Conservation (phyloP, 2,329 filamentous ascomycete genomes). For the Phymatotrichopsis omnivora region DNA sequence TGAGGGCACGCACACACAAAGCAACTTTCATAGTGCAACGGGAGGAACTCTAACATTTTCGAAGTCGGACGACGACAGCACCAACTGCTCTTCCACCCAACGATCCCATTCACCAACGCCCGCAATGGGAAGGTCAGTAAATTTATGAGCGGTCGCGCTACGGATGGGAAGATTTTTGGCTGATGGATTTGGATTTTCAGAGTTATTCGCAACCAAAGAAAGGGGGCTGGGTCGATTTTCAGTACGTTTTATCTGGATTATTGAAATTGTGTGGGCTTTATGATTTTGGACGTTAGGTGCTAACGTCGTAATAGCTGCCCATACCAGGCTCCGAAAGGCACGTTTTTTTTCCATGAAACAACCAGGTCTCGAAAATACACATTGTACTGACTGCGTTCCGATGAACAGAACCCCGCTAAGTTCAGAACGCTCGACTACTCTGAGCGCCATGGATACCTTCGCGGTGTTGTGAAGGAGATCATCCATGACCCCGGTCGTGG, state of each 20-base stretch:
- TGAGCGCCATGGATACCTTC: slow-evolving; percentile 95
- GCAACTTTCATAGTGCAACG: slow-evolving; percentile 8
- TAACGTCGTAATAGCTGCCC: slow-evolving; percentile 48
- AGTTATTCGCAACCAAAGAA: slow-evolving; percentile 68
- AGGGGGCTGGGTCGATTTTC: slow-evolving; percentile 69
- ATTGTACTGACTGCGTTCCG: slow-evolving; percentile 16
- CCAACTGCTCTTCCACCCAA: slow-evolving; percentile 16
- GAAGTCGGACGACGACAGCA: slow-evolving; percentile 14
- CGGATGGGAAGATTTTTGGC: background rate
- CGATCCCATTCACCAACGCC: slow-evolving; percentile 16
- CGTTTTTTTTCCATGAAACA: slow-evolving; percentile 11
- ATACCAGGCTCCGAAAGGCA: slow-evolving; percentile 88
- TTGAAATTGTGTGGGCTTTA: background rate
- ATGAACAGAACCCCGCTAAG: slow-evolving; percentile 55
- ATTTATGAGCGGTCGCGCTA: slow-evolving; percentile 1
- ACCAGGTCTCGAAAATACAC: background rate
- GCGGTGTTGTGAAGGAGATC: slow-evolving; percentile 97
- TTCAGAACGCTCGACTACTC: slow-evolving; percentile 95
- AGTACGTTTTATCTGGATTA: slow-evolving; percentile 44
- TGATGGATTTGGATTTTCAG: slow-evolving; percentile 37
- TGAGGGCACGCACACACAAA: slow-evolving; percentile 3
- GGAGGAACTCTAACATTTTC: too few relatives aligned
- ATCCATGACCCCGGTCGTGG: slow-evolving; percentile 98
- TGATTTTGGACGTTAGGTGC: background rate
- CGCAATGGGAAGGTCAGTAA: slow-evolving; percentile 27